Evolutionary conservation across 805 yeast genomes (phyloP).

Genomic region (Zygotorulaspora sp.): DNA sequence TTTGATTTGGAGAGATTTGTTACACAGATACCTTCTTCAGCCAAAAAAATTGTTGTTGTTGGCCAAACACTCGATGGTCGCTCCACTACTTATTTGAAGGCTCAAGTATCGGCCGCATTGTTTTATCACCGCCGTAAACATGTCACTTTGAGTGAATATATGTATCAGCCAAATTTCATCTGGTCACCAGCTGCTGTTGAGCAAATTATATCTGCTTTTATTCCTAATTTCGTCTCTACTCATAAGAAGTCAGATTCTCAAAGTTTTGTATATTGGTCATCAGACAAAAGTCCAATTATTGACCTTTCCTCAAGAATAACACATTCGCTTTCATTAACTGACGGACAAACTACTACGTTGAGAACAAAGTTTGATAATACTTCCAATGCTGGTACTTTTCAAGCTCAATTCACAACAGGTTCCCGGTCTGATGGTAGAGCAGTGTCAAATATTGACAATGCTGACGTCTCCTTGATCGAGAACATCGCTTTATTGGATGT

Average conservation of each 20-base stretch:
- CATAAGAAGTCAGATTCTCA: slow-evolving; percentile 26
- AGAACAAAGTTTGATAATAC: slow-evolving; percentile 69
- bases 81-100: slow-evolving; percentile 47
- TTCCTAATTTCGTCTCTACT: slow-evolving; percentile 18
- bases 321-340: slow-evolving; percentile 62
- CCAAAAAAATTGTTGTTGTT: slow-evolving; percentile 61
- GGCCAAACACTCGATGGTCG: slow-evolving; percentile 46
- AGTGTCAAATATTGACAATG: slow-evolving; percentile 44
- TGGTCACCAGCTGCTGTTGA: slow-evolving; percentile 55
- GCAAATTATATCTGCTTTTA: slow-evolving; percentile 45
- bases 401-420: slow-evolving; percentile 52
- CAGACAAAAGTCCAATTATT: slow-evolving; percentile 55
- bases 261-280: slow-evolving; percentile 55
- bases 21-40: slow-evolving; percentile 51
- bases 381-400: slow-evolving; percentile 68
- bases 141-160: slow-evolving; percentile 47
- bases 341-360: slow-evolving; percentile 46
- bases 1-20: slow-evolving; percentile 63
- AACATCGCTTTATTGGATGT: slow-evolving; percentile 49
- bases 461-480: slow-evolving; percentile 64
- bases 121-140: slow-evolving; percentile 40
- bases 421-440: slow-evolving; percentile 20
- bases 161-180: slow-evolving; percentile 46
- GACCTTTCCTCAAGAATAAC: slow-evolving; percentile 62
- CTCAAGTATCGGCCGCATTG: slow-evolving; percentile 70